These are phyloP conservation scores for Lactarius vividus DNA, from an alignment of 768 basidiomycete genomes.

Conservation along the genomic window DNA sequence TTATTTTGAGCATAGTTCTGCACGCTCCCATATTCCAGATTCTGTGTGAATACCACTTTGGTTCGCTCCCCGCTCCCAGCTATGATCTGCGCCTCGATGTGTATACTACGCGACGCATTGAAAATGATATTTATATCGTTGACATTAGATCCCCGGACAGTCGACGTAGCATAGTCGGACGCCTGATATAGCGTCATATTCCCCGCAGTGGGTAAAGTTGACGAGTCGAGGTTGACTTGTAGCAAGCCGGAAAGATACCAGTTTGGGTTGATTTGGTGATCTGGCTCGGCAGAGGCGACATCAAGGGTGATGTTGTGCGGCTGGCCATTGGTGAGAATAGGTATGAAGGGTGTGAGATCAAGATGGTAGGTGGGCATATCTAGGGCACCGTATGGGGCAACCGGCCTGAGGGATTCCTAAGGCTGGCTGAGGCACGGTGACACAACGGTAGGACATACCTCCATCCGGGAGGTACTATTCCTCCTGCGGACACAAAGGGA, in stretches of 20 bases:
- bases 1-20: conserved; percentile 54
- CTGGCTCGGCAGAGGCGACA: conserved; percentile 64
- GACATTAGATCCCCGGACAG: too few species aligned
- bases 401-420: conserved; percentile 46
- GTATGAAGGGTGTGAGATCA: not conserved
- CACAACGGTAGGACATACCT: conserved; percentile 39
- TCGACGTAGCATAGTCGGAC: conserved; percentile 52
- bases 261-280: conserved; percentile 65
- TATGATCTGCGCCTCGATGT: conserved; percentile 59
- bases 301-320: conserved; percentile 71
- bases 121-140: conserved; percentile 28
- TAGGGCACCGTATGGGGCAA: conserved; percentile 34
- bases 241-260: conserved; percentile 74
- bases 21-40: conserved; percentile 55
- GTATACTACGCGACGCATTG: conserved; percentile 51
- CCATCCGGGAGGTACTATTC: conserved; percentile 64
- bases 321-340: conserved; percentile 22
- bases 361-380: not conserved
- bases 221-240: conserved; percentile 66
- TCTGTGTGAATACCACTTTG: conserved; percentile 58
- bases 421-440: not conserved
- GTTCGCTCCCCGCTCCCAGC: conserved; percentile 58
- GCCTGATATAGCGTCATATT: conserved; percentile 59
- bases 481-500: conserved; percentile 18
- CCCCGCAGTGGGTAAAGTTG: conserved; percentile 63